Conservation (phyloP, 1,284 basidiomycete species). For the Pascua sp. region DNA sequence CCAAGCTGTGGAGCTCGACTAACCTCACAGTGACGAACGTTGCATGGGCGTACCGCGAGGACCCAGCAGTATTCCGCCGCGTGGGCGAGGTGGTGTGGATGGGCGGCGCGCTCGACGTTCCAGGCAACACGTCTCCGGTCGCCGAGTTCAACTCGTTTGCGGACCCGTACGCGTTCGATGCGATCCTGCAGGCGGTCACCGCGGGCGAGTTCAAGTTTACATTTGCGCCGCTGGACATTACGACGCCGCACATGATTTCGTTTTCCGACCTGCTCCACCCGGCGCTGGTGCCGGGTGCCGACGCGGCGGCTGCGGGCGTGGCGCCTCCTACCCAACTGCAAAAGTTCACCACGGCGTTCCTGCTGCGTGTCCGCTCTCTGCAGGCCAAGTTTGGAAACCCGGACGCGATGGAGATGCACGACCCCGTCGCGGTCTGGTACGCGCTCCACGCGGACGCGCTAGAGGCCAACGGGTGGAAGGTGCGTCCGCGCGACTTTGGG, state of each 20-base stretch:
- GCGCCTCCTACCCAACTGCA: slow-evolving; percentile 47
- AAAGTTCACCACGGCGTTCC: slow-evolving; percentile 74
- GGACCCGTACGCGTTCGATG: slow-evolving; percentile 78
- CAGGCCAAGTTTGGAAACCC: slow-evolving; percentile 64
- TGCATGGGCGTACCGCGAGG: slow-evolving; percentile 62
- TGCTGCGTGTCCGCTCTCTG: slow-evolving; percentile 66
- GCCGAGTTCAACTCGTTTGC: slow-evolving; percentile 94
- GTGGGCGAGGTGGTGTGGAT: slow-evolving; percentile 74
- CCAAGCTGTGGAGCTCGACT: neutral
- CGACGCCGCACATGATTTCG: slow-evolving; percentile 69
- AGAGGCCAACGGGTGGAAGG: slow-evolving; percentile 35
- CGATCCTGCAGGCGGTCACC: slow-evolving; percentile 44
- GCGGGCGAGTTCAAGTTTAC: slow-evolving; percentile 55
- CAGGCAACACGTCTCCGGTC: slow-evolving; percentile 78
- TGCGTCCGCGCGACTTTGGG: slow-evolving; percentile 40
- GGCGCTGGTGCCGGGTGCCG: slow-evolving; percentile 49
- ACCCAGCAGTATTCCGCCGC: slow-evolving; percentile 58
- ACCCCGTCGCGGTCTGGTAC: slow-evolving; percentile 50
- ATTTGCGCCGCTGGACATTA: slow-evolving; percentile 75
- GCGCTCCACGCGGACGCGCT: slow-evolving; percentile 51
- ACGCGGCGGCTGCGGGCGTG: slow-evolving; percentile 43
- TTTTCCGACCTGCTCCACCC: slow-evolving; percentile 61
- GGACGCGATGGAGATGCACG: slow-evolving; percentile 74
- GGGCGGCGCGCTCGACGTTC: slow-evolving; percentile 94
- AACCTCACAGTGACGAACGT: slow-evolving; percentile 67